Percentiles rank a stretch among this genome's conserved stretches.
Conservation (phyloP, 2,329 filamentous ascomycete genomes). For the Pseudopithomyces maydicus region DNA sequence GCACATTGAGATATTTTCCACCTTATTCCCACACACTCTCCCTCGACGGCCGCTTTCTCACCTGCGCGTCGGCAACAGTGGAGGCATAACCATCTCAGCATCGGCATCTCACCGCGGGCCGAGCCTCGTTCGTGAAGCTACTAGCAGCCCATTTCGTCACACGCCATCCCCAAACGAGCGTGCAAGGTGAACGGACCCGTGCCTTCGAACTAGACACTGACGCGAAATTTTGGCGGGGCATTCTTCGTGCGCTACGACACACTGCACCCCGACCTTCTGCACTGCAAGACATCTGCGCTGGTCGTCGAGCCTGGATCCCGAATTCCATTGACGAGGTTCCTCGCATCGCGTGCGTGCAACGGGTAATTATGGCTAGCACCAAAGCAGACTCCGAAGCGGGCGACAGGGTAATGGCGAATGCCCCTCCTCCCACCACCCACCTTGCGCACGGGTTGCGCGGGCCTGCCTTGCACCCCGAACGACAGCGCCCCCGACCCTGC, state of each 20-base stretch:
- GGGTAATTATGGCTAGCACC: constrained; percentile 36
- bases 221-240: constrained; percentile 5
- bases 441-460: constrained; percentile 2
- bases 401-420: constrained; percentile 46
- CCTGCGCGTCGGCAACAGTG: background rate
- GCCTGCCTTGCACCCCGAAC: constrained; percentile 12
- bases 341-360: constrained; percentile 18
- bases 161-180: constrained; percentile 29
- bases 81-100: background rate
- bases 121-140: constrained; percentile 19
- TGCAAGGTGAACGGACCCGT: constrained; percentile 24
- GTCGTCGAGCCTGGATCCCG: background rate
- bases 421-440: constrained; percentile 20
- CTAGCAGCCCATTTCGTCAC: constrained; percentile 29
- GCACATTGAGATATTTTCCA: background rate
- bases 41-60: constrained; percentile 1
- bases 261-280: constrained; percentile 5
- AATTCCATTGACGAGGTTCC: constrained; percentile 20
- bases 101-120: constrained; percentile 24
- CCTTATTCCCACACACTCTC: constrained; percentile 1
- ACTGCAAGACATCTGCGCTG: constrained; percentile 17
- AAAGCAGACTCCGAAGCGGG: constrained; percentile 23
- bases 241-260: constrained; percentile 3
- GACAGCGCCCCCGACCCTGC: background rate
- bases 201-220: background rate